These are phyloP conservation scores for Jatropha curcas DNA, from an alignment of 345 rosid species.

Conservation along the genomic window DNA sequence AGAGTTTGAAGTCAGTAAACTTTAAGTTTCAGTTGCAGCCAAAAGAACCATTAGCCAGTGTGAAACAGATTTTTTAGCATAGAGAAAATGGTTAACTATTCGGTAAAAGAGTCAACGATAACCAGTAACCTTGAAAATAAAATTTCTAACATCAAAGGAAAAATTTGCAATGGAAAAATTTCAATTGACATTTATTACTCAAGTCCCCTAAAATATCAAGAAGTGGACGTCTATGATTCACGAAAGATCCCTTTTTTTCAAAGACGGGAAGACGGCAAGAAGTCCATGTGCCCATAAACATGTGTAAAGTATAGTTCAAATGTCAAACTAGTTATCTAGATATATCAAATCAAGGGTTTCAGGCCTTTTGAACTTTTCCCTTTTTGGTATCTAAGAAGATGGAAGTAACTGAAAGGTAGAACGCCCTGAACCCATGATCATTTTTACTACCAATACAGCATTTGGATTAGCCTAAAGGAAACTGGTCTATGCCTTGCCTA, in stretches of 20 bases:
- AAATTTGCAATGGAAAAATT: neutral
- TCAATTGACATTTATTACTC: neutral
- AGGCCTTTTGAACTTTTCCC: constrained; percentile 11
- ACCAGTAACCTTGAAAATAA: constrained; percentile 3
- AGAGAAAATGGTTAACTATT: neutral
- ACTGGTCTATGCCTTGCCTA: constrained; percentile 5
- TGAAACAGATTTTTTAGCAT: neutral
- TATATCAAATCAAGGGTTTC: constrained; percentile 5
- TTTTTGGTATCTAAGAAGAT: constrained; percentile 4
- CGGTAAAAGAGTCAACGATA: neutral
- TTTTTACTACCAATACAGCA: neutral
- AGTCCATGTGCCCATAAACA: neutral
- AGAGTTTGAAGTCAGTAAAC: too few relatives aligned
- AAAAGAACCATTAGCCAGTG: too few relatives aligned
- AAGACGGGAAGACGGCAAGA: neutral
- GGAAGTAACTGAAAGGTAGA: constrained; percentile 3
- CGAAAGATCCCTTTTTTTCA: neutral
- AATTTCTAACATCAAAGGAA: neutral
- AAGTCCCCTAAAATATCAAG: neutral
- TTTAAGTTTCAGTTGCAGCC: too few relatives aligned
- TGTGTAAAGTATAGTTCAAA: neutral
- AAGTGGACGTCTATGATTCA: neutral
- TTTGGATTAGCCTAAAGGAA: neutral
- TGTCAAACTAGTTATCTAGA: constrained; percentile 12
- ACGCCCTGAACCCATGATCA: neutral